Conservation (phyloP, 2,329 filamentous ascomycete genomes). For the Pseudogymnoascus sp. region DNA sequence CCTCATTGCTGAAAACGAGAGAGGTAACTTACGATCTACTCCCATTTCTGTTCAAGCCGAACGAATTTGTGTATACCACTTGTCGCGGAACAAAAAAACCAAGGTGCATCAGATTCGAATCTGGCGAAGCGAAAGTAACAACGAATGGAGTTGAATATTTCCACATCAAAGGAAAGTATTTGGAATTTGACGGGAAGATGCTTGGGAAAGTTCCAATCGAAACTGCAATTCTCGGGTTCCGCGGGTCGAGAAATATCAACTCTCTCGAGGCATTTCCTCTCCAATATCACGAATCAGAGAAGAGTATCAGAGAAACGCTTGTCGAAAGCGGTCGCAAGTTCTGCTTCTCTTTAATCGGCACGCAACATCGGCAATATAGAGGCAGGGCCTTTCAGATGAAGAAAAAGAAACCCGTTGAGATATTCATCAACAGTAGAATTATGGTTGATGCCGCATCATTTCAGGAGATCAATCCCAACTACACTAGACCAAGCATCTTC, state of each 20-base stretch:
- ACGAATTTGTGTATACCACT: constrained; percentile 9
- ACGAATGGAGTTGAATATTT: constrained; percentile 10
- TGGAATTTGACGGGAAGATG: constrained; percentile 26
- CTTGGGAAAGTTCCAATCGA: constrained; percentile 23
- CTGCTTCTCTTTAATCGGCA: constrained; percentile 19
- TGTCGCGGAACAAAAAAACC: background rate
- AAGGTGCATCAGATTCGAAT: constrained; percentile 7
- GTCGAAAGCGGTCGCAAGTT: constrained; percentile 26
- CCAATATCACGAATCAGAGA: constrained; percentile 20
- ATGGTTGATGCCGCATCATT: constrained; percentile 26
- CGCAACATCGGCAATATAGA: constrained; percentile 26
- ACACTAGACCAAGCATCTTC: constrained; percentile 16
- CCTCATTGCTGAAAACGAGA: background rate
- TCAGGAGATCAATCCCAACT: constrained; percentile 24
- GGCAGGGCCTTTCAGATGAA: constrained; percentile 29
- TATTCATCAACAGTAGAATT: constrained; percentile 22
- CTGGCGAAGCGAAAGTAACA: constrained; percentile 1
- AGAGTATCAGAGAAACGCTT: constrained; percentile 22
- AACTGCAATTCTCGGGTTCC: constrained; percentile 16
- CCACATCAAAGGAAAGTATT: constrained; percentile 17
- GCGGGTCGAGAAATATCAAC: constrained; percentile 19
- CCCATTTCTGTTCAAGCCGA: constrained; percentile 8
- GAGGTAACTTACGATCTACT: constrained; percentile 12
- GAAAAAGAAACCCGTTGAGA: constrained; percentile 18
- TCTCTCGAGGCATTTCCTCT: constrained; percentile 28